Conservation (phyloP, 768 basidiomycete genomes). For the Suillus luteus region DNA sequence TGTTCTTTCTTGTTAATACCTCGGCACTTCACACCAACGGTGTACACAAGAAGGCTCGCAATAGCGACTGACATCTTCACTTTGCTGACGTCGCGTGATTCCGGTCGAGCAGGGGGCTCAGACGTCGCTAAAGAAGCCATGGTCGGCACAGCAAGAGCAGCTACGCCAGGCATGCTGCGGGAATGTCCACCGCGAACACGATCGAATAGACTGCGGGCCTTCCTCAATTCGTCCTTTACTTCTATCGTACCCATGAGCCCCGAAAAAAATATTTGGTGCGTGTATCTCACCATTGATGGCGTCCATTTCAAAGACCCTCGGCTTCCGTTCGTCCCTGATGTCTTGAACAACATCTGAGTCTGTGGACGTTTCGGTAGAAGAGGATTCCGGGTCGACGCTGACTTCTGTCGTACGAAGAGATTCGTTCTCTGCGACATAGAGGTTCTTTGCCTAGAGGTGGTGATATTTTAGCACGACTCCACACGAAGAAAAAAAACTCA, state of each 20-base stretch:
- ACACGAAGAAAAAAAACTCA: slow-evolving; percentile 27
- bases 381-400: slow-evolving; percentile 42
- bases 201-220: slow-evolving; percentile 43
- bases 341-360: slow-evolving; percentile 32
- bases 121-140: slow-evolving; percentile 18
- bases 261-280: background rate
- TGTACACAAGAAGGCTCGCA: slow-evolving; percentile 83
- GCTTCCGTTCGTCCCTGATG: slow-evolving; percentile 30
- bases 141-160: slow-evolving; percentile 16
- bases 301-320: slow-evolving; percentile 33
- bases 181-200: slow-evolving; percentile 40
- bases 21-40: slow-evolving; percentile 92
- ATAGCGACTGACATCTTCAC: slow-evolving; percentile 76
- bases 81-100: slow-evolving; percentile 37
- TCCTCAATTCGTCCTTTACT: slow-evolving; percentile 41
- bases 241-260: slow-evolving; percentile 27
- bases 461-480: slow-evolving; percentile 6
- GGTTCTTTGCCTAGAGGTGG: slow-evolving; percentile 66
- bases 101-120: slow-evolving; percentile 21
- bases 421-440: slow-evolving; percentile 52
- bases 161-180: slow-evolving; percentile 21
- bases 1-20: slow-evolving; percentile 85
- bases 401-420: slow-evolving; percentile 34
- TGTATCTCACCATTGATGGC: slow-evolving; percentile 36
- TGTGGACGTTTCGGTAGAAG: slow-evolving; percentile 42